phyloP scores from a whole-genome alignment of 2,329 filamentous ascomycete species.

The Metarhizium anisopliae region DNA sequence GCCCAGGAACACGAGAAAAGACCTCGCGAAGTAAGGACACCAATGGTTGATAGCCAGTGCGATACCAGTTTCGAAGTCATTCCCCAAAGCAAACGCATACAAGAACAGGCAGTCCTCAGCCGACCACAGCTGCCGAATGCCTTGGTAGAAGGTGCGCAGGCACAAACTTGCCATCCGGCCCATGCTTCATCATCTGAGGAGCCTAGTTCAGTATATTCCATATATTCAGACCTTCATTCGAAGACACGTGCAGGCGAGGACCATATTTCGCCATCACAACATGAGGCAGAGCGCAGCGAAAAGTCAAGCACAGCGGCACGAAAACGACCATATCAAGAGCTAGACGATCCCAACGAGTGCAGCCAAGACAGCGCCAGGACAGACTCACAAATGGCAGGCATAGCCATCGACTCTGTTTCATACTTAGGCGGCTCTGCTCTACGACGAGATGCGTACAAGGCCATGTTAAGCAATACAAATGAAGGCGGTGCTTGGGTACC shows the following conservation, averaged over 20 bases:
- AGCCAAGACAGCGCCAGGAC: neutral
- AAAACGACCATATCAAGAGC: neutral
- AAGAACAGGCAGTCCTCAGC: neutral
- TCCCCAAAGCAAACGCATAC: neutral
- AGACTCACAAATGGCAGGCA: neutral
- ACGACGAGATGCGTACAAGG: conserved; percentile 23
- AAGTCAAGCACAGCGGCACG: neutral
- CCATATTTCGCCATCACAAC: neutral
- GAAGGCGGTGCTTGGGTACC: conserved; percentile 19
- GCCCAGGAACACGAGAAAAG: neutral
- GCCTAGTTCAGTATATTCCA: neutral
- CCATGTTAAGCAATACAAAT: conserved; percentile 20
- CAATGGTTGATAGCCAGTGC: neutral
- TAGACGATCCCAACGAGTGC: neutral
- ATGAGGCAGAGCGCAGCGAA: neutral
- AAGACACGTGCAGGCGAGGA: neutral
- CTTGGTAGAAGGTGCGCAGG: neutral
- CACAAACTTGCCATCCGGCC: neutral
- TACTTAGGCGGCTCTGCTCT: conserved; percentile 12
- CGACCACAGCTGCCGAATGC: neutral
- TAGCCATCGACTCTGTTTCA: neutral
- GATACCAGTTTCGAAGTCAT: neutral
- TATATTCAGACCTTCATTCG: neutral
- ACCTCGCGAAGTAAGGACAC: neutral
- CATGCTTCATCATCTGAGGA: neutral